Conservation (phyloP, 345 rosid species). For the Cardiospermum halicacabum region DNA sequence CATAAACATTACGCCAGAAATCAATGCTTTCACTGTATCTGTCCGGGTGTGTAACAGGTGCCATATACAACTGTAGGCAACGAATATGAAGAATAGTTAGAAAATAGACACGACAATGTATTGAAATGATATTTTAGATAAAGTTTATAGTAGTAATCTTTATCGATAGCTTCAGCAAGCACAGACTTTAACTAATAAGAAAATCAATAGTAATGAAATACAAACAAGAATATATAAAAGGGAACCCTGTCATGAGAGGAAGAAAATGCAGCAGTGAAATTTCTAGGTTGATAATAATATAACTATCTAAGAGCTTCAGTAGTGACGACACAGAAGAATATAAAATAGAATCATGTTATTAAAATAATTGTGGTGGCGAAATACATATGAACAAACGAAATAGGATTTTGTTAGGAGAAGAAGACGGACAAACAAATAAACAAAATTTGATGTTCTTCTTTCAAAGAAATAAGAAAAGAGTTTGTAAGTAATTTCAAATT, state of each 20-base stretch:
- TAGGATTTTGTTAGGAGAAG: neutral
- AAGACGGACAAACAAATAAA: neutral
- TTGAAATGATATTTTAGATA: neutral
- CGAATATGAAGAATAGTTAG: slow-evolving; percentile 22
- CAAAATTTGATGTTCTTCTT: too few species aligned
- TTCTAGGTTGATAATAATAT: too few species aligned
- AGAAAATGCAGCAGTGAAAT: too few species aligned
- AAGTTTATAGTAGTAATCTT: neutral
- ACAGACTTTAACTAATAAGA: neutral
- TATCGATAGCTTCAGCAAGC: neutral
- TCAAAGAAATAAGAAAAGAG: neutral
- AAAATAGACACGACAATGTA: neutral
- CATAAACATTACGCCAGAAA: slow-evolving; percentile 96
- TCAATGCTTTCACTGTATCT: slow-evolving; percentile 91
- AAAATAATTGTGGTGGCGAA: neutral
- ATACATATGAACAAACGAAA: neutral
- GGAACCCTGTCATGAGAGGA: too few species aligned
- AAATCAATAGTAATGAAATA: too few species aligned
- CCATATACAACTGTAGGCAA: slow-evolving; percentile 79
- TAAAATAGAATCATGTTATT: too few species aligned
- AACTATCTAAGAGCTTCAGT: neutral
- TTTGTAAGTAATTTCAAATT: neutral
- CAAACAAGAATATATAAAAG: too few species aligned
- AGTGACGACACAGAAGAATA: too few species aligned
- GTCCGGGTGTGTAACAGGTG: slow-evolving; percentile 88